These are phyloP conservation scores for Bolboschoenoplectus hybrid DNA, from an alignment of 202 grass and related monocot species.

Conservation along the genomic window DNA sequence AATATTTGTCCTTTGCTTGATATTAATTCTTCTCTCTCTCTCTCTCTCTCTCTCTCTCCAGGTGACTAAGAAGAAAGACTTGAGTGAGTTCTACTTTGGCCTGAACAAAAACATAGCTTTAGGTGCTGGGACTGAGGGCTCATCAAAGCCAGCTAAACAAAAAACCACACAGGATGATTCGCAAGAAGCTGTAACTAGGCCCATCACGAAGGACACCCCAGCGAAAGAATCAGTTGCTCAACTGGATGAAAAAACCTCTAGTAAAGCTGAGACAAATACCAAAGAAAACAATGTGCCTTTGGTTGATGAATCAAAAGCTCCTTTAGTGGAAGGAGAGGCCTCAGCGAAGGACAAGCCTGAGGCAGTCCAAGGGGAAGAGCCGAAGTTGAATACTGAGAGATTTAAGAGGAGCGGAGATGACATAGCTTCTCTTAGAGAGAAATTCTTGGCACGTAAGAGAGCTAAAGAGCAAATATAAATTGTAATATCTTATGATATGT, in stretches of 20 bases:
- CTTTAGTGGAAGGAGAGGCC: conserved; percentile 37
- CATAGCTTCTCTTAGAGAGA: conserved; percentile 69
- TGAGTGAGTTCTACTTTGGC: conserved; percentile 94
- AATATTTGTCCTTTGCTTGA: not conserved
- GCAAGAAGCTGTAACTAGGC: conserved; percentile 46
- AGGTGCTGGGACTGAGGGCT: conserved; percentile 49
- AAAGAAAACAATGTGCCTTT: conserved; percentile 43
- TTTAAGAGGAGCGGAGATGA: conserved; percentile 77
- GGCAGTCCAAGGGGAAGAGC: conserved; percentile 38
- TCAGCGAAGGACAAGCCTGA: not conserved
- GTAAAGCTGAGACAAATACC: conserved; percentile 39
- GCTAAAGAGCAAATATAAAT: conserved; percentile 51
- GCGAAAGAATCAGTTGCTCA: conserved; percentile 37
- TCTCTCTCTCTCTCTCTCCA: conserved; percentile 44
- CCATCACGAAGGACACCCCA: conserved; percentile 38
- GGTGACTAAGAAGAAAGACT: conserved; percentile 96
- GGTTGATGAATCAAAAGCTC: conserved; percentile 33
- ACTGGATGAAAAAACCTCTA: conserved; percentile 24
- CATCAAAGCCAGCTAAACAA: conserved; percentile 41
- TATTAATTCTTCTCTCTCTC: conserved; percentile 27
- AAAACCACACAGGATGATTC: conserved; percentile 38
- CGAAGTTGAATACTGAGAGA: conserved; percentile 51
- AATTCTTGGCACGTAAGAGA: conserved; percentile 77
- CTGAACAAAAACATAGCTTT: conserved; percentile 89
- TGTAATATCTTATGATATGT: not conserved